These are phyloP conservation scores for Globisporangium canariense DNA, from an alignment of 352 stramenopile genomes.

Conservation along the genomic window DNA sequence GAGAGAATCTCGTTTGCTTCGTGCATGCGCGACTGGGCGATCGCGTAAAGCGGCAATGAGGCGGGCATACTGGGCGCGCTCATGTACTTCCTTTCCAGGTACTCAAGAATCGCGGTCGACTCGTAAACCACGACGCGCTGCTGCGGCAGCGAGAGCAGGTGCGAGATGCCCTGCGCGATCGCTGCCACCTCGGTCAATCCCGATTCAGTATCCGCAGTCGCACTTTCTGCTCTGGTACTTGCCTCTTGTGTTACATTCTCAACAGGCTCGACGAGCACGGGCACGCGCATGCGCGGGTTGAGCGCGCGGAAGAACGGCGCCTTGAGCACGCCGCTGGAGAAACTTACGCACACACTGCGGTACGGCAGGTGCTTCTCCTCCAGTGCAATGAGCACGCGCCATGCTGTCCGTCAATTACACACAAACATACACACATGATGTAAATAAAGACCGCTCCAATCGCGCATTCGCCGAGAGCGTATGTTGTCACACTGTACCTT, in stretches of 20 bases:
- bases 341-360: constrained; percentile 78
- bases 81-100: constrained; percentile 69
- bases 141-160: constrained; percentile 33
- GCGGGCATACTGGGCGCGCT: constrained; percentile 43
- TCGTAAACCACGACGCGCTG: constrained; percentile 70
- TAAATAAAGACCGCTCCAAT: background rate
- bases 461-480: too few species aligned
- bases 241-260: constrained; percentile 13
- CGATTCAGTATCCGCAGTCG: background rate
- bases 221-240: background rate
- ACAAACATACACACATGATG: background rate
- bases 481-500: constrained; percentile 36
- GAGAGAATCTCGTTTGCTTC: constrained; percentile 85
- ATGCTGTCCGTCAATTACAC: constrained; percentile 31
- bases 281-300: constrained; percentile 80
- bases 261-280: constrained; percentile 69
- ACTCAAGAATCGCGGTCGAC: constrained; percentile 76
- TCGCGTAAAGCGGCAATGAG: constrained; percentile 47
- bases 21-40: constrained; percentile 74
- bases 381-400: constrained; percentile 77
- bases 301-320: constrained; percentile 69
- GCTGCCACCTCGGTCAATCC: constrained; percentile 20
- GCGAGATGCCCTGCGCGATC: constrained; percentile 30
- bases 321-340: constrained; percentile 83
- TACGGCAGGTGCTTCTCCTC: constrained; percentile 78